Base-by-base conservation (phyloP, 768 basidiomycete genomes). In the Russula dissimulans region DNA sequence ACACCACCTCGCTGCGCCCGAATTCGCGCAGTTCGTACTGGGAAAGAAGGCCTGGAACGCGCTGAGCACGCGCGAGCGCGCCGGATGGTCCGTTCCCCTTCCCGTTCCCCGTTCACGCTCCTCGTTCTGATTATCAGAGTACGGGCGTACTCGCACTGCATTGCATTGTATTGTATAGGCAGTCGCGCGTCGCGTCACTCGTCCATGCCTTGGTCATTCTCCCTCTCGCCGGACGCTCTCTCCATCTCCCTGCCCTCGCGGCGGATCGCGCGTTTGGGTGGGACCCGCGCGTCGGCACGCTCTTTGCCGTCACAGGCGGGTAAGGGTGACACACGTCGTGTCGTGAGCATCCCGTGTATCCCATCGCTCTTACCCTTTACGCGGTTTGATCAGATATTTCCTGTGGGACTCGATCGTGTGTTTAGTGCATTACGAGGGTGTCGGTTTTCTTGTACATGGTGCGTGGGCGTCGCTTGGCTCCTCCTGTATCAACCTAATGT, bases 401-500 rank as follows among this genome's bases (percentile, higher is more conserved):
- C 64, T 93, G 18, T 95, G 92, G 92, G 92, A 95, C 67, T 78
- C 79, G 0, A 59, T 89, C 31, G 89, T 91, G 70, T 81, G 84
- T 7, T 71, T 85, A 26, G 55, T 86, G 54, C 84, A 90, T 70
- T 87, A 80, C 66, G 77, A 79, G 51, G 85, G 88, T 58, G 52
- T 83, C 4, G 91, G 88, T 8, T 92, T 92, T 65, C 81, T 92
- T 1, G 64, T 86, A 15, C 92, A 95, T 67, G 92, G 90, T 75
- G 66, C 49, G 76, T 67, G 32, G 45, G 17, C 32, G 29, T 15
- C 61, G 46, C 36, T 48, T 4, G n/a, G 22, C 54, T 46, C 41
- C 29, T 54, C 34, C 22, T 14, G 10, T 18, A 18, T 29, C 14
- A 17, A 14, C 8, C 44, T 34, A n/a, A 39, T 46, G 8, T 5